These are phyloP conservation scores for Salvia splendens DNA, from an alignment of 257 asterid species.

Conservation along the genomic window DNA sequence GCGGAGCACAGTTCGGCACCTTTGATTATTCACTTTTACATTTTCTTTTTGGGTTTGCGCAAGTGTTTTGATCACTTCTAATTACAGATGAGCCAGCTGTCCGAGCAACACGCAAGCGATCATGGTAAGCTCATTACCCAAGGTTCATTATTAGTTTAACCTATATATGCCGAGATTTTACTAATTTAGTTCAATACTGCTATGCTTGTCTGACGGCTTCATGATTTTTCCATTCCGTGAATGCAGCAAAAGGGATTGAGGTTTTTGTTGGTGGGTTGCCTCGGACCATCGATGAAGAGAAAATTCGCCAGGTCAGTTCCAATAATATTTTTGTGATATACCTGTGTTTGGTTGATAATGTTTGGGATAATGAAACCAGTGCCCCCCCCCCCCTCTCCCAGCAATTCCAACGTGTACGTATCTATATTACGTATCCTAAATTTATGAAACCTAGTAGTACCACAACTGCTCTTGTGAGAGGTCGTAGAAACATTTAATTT, in stretches of 20 bases:
- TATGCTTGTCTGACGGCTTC: slow-evolving; percentile 18
- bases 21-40: background rate
- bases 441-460: too few relatives aligned
- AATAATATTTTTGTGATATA: background rate
- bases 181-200: background rate
- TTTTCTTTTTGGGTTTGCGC: background rate
- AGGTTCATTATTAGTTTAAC: background rate
- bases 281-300: slow-evolving; percentile 56
- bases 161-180: background rate
- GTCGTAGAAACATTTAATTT: too few relatives aligned
- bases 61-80: slow-evolving; percentile 22
- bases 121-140: slow-evolving; percentile 38
- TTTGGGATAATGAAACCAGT: background rate
- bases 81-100: slow-evolving; percentile 46
- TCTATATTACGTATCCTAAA: too few relatives aligned
- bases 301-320: slow-evolving; percentile 57
- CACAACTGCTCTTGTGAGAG: too few relatives aligned
- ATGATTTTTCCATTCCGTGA: slow-evolving; percentile 25
- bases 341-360: background rate
- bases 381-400: too few relatives aligned
- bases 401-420: too few relatives aligned
- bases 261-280: slow-evolving; percentile 91
- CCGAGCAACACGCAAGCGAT: slow-evolving; percentile 39
- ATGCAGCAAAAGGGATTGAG: slow-evolving; percentile 60
- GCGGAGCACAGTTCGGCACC: background rate